Base-by-base conservation (phyloP, 768 basidiomycete genomes). In the Trametes sanguinea region DNA sequence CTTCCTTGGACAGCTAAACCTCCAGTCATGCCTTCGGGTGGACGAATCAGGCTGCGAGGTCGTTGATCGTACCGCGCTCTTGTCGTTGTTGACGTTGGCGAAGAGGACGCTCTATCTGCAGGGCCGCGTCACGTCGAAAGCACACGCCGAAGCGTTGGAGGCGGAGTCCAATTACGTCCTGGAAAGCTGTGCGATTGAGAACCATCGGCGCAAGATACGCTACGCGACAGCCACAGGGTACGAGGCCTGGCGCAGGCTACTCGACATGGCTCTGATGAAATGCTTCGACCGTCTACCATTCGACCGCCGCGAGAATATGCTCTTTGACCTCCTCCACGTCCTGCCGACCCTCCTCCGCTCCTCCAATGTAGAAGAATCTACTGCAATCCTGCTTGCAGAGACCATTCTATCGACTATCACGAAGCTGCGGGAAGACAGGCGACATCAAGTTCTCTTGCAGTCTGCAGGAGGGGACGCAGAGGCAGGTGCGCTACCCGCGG, bases 291-390 rank as follows among this genome's bases (percentile, higher is more conserved):
- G 89, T 37, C 79, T 97, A 11, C 89, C 92, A 0, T 85, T 88
- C 63, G 90, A 94, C 61, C 86, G 85, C 29, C 84, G 93, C 29
- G 95, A 98, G 74, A 88, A 86, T 63, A 89, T 96, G 79, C 79
- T 97, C 5, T 93, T 96, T 67, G 96, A 97, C 71, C 78, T 98
- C 17, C 81, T 98, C 17, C 88, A 91, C 67, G 87, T 92, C 22
- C 80, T 97, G 22, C 90, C 94, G 1, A 74, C 80, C 2, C 84
- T 84, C 22, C 81, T 95, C 46, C 83, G 81, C 33, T 87, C 86
- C 0, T 74, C 79, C 10, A 87, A 86, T 57, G 76, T 89, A 22
- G 82, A 88, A 40, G 87, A 90, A 60, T 78, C 85, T 2, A 90
- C 92, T 1, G 83, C 92, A 10, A 81, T 95, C n/a, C 75, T 95